Evolutionary conservation across 805 yeast species (phyloP), one percentile per base, ranked within the genome.

Genomic region (Lipomyces yamadae): DNA sequence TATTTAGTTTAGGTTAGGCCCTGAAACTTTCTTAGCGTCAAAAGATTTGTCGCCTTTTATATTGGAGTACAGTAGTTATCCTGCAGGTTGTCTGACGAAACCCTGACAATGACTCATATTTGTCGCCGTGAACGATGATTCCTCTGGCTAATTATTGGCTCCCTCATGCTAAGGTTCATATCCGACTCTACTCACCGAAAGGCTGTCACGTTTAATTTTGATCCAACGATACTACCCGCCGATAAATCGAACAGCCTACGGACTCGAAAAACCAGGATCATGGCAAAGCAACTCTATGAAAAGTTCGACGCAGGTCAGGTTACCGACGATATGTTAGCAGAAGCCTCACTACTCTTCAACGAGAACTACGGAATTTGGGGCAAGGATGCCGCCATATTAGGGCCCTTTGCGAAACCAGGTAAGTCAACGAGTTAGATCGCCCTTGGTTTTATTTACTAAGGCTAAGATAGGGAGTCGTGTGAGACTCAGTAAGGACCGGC

Each of bases 401-500:
- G n/a, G n/a, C n/a, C n/a, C n/a, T n/a, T 48, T 48, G 53, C 53
- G 15, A 48, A 48, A 48, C 53, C 53, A 48, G 53, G 53, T 48
- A 8, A 48, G 53, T 48, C 53, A 7, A 24, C 8, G 24, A 24
- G 24, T 48, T 0, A 48, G n/a, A 48, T 48, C 5, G 53, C n/a
- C 15, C n/a, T 24, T 48, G 15, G 13, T 48, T 48, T 48, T 48
- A 48, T 48, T 48, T 48, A 48, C 53, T 48, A 48, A 48, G 53
- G 53, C n/a, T 48, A 48, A 24, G 53, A 48, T 48, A 48, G 53
- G 53, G 53, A 48, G 53, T 48, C 53, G 53, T 48, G 53, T 48
- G 53, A 48, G 53, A 48, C 53, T 48, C 53, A 48, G 53, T 48
- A 48, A 48, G 53, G 53, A 48, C 53, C 53, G 53, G 53, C 53